Conservation (phyloP, 2,329 filamentous ascomycete species). For the Aureobasidium namibiae region DNA sequence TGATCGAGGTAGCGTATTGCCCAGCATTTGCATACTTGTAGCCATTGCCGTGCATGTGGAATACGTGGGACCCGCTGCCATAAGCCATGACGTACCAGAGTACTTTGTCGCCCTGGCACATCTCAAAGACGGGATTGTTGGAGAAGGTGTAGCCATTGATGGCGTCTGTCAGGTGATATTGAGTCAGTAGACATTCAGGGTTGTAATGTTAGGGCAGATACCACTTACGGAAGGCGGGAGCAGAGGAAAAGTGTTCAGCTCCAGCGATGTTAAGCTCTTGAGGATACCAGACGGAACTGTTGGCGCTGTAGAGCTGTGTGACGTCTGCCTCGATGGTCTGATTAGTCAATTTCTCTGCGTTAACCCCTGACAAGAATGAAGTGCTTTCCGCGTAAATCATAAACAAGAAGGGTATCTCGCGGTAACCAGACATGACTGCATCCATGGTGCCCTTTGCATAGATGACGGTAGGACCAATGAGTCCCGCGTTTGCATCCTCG, state of each 20-base stretch:
- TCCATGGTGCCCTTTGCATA: neutral
- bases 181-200: neutral
- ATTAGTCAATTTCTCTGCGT: neutral
- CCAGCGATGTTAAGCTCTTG: neutral
- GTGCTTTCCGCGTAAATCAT: neutral
- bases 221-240: neutral
- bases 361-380: neutral
- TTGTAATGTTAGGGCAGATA: neutral
- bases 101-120: neutral
- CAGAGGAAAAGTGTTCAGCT: neutral
- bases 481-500: neutral
- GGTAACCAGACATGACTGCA: neutral
- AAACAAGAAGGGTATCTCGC: neutral
- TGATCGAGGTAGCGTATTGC: neutral
- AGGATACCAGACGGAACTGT: neutral
- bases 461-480: neutral
- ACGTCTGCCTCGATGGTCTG: neutral
- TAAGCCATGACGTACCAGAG: neutral
- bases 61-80: neutral
- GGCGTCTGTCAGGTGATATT: neutral
- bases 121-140: neutral
- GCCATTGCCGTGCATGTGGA: neutral
- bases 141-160: neutral
- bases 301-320: neutral
- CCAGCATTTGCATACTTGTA: neutral